A percentile compares a stretch with the other conserved stretches of the same genome.
phyloP scores from a whole-genome alignment of 768 basidiomycete species.

The Hemileccinum impolitum region DNA sequence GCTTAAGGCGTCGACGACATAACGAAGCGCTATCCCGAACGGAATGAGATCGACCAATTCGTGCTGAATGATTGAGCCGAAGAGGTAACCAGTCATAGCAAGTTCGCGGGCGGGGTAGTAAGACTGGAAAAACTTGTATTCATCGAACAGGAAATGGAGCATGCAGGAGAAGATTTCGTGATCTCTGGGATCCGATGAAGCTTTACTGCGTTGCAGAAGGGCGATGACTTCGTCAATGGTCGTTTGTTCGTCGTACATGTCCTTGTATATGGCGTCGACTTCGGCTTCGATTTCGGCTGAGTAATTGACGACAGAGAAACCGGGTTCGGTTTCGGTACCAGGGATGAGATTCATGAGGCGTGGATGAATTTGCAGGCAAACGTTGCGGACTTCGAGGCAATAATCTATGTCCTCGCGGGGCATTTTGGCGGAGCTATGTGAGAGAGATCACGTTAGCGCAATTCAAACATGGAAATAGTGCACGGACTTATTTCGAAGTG shows the following conservation, averaged over 20 bases:
- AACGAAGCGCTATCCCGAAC: slow-evolving; percentile 94
- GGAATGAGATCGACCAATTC: slow-evolving; percentile 92
- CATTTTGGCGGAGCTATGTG: slow-evolving; percentile 64
- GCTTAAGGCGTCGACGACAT: slow-evolving; percentile 90
- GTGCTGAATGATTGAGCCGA: slow-evolving; percentile 93
- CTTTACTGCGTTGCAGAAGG: slow-evolving; percentile 82
- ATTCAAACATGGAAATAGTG: not conserved
- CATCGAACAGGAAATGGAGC: slow-evolving; percentile 99
- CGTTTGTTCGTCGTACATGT: slow-evolving; percentile 96
- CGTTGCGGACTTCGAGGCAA: slow-evolving; percentile 88
- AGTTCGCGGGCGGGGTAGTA: slow-evolving; percentile 93
- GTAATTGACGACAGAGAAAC: slow-evolving; percentile 86
- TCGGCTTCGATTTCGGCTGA: slow-evolving; percentile 86
- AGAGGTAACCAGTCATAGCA: slow-evolving; percentile 92
- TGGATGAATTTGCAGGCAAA: slow-evolving; percentile 92
- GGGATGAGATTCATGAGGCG: slow-evolving; percentile 93
- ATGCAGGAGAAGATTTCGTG: slow-evolving; percentile 99
- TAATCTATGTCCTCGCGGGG: slow-evolving; percentile 76
- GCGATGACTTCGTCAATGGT: slow-evolving; percentile 92
- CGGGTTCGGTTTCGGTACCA: slow-evolving; percentile 83
- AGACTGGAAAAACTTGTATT: slow-evolving; percentile 98
- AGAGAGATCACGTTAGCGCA: slow-evolving; percentile 1
- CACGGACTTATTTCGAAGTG: slow-evolving; percentile 78
- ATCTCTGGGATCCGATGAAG: slow-evolving; percentile 76
- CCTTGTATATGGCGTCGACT: slow-evolving; percentile 93